Base-by-base conservation (phyloP, 331 rosid species). In the Pyrus hybrid region DNA sequence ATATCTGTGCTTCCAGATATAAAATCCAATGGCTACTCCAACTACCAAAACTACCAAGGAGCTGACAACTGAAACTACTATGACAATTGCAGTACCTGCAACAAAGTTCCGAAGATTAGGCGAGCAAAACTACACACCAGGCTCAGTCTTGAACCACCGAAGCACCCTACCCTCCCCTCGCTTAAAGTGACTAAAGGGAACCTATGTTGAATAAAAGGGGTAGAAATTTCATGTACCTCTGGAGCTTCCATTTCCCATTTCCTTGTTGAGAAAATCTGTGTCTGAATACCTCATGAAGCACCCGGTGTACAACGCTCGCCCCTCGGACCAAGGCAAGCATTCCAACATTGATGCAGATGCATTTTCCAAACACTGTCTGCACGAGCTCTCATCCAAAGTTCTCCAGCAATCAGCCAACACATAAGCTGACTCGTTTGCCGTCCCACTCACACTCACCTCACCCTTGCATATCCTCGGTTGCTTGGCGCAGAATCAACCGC, bases 201-300 rank as follows among this genome's bases (percentile, higher is more conserved):
- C 10, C 56, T 49, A 49, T 17, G 16, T 29, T 28, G 41, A 41
- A 3, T 26, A 7, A 7, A 21, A 56, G 11, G 49, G 43, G 17
- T 30, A 29, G 3, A 33, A 17, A 3, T 32, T 35, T n/a, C 13
- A 21, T 26, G 54, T 78, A 88, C 96, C 89, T 85, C 78, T 63
- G 21, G 86, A 88, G 51, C 81, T 83, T 68, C 76, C 79, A 80
- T 61, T 80, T 68, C 76, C 75, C n/a, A 5, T 47, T 76, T 76
- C 81, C 74, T 82, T 81, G 83, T 93, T 91, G 74, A 93, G 92
- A 76, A 93, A 93, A 74, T 91, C 86, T 47, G 6, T 86, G 71
- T 91, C 87, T 0, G 96, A 91, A 84, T 90, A 94, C 86, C 93
- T 91, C 91, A 94, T 83, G 88, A 91, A 91, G 92, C 96, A 94